These are phyloP conservation scores for Rhododendron griersonianum DNA, from an alignment of 148 eudicot genomes.

Conservation along the genomic window DNA sequence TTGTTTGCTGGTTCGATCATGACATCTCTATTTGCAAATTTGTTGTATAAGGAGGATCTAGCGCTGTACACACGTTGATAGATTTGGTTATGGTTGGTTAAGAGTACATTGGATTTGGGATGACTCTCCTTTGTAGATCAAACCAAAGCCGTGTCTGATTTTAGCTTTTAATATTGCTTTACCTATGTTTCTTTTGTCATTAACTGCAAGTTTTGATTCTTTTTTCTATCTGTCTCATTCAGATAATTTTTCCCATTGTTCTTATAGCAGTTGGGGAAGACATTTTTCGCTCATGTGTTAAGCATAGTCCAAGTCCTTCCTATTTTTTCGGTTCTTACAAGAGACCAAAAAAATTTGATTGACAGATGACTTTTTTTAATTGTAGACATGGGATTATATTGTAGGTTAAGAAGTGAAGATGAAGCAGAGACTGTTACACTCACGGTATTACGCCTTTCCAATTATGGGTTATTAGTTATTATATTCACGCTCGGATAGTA, in stretches of 20 bases:
- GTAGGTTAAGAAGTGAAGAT: slow-evolving; percentile 18
- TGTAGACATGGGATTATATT: background rate
- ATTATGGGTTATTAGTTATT: background rate
- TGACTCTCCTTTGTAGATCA: background rate
- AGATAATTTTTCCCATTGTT: background rate
- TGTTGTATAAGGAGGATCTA: background rate
- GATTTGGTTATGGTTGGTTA: background rate
- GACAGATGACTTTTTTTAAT: background rate
- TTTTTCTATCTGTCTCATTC: background rate
- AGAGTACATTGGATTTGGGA: background rate
- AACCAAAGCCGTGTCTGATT: background rate
- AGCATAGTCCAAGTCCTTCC: background rate
- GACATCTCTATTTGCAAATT: background rate
- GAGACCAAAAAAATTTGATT: background rate
- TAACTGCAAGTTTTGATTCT: background rate
- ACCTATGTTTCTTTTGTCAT: background rate
- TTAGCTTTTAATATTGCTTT: background rate
- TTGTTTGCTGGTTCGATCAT: background rate
- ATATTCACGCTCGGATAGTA: background rate
- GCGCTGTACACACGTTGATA: background rate
- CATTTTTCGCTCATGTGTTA: background rate
- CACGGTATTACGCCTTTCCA: background rate
- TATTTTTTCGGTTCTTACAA: background rate
- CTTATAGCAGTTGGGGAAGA: background rate
- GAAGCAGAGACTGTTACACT: background rate